phyloP scores from a whole-genome alignment of 108 stramenopile genomes.

The Nannochloropsis gaditana region DNA sequence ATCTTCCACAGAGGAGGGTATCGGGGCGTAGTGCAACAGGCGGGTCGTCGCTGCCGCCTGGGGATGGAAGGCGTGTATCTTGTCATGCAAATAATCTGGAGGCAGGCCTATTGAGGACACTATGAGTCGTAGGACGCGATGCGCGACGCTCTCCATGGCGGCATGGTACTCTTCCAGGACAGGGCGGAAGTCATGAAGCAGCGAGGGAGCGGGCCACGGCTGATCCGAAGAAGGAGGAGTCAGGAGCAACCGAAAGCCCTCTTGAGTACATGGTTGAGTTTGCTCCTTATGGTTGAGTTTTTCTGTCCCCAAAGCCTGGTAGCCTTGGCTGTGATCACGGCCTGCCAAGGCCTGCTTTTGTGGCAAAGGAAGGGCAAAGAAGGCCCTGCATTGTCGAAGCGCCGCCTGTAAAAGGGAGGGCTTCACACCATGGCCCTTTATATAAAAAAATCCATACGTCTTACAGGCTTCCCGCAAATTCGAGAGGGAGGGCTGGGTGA shows the following conservation, averaged over 20 bases:
- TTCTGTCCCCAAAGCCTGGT: neutral
- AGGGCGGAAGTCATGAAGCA: neutral
- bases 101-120: neutral
- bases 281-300: neutral
- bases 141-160: neutral
- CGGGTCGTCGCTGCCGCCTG: conserved; percentile 8
- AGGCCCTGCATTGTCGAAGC: neutral
- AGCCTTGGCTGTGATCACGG: conserved; percentile 3
- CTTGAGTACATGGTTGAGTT: conserved; percentile 10
- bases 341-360: neutral
- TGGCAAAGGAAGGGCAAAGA: conserved; percentile 10
- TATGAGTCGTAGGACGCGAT: neutral
- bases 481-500: neutral
- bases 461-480: neutral
- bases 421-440: neutral
- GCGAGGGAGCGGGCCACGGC: neutral
- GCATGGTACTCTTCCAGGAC: conserved; percentile 1
- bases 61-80: neutral
- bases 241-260: neutral
- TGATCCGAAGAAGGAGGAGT: neutral
- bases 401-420: neutral
- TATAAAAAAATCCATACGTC: neutral
- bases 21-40: conserved; percentile 38
- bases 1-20: conserved; percentile 43
- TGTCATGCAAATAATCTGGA: neutral